Conservation (phyloP, 1,139 yeast genomes). For the Yamadazyma dendronema region DNA sequence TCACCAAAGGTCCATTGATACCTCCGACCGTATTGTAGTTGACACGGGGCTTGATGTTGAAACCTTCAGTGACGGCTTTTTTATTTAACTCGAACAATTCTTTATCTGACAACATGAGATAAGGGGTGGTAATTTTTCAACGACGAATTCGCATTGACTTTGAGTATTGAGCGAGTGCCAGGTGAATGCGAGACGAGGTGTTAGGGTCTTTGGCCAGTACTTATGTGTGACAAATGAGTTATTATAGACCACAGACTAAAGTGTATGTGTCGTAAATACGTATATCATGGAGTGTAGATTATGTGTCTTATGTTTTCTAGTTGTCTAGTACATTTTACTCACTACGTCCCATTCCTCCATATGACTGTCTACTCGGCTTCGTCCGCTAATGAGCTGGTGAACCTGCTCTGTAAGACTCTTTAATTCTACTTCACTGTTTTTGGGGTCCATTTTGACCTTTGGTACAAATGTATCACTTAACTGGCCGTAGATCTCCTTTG, state of each 20-base stretch:
- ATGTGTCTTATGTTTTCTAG: too few relatives aligned
- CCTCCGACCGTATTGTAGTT: slow-evolving; percentile 96
- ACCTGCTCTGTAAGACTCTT: slow-evolving; percentile 26
- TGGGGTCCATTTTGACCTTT: too few relatives aligned
- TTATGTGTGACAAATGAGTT: too few relatives aligned
- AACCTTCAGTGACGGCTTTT: slow-evolving; percentile 88
- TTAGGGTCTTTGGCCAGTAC: neutral
- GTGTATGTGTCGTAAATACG: too few relatives aligned
- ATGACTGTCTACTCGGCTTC: slow-evolving; percentile 6
- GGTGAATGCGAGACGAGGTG: neutral
- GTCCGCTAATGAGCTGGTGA: slow-evolving; percentile 23
- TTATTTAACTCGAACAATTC: slow-evolving; percentile 78
- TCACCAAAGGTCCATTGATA: slow-evolving; percentile 96
- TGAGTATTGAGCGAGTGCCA: slow-evolving; percentile 7
- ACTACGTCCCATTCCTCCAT: slow-evolving; percentile 46
- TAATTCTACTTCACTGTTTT: slow-evolving; percentile 15
- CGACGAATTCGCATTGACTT: neutral
- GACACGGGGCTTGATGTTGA: slow-evolving; percentile 84
- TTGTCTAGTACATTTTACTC: slow-evolving; percentile 31
- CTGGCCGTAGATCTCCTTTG: slow-evolving; percentile 1
- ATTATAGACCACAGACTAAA: too few relatives aligned
- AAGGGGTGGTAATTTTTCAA: neutral
- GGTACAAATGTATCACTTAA: too few relatives aligned
- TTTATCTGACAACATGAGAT: slow-evolving; percentile 46
- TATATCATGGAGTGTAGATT: too few relatives aligned